Evolutionary conservation across 2,329 filamentous ascomycete genomes (phyloP).

Genomic region (Beauveria caledonica): DNA sequence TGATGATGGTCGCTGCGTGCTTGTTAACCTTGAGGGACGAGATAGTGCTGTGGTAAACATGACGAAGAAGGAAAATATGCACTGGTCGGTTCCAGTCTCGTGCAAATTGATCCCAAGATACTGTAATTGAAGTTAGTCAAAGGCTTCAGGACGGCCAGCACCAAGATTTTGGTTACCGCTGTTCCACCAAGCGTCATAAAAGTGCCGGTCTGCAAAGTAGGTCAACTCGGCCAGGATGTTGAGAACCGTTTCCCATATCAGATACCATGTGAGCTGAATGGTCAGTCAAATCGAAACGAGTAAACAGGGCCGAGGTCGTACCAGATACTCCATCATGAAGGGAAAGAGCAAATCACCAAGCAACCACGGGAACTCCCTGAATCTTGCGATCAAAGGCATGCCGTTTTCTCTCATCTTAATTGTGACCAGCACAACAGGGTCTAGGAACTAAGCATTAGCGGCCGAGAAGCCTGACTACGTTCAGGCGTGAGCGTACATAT

Average conservation of each 20-base stretch:
- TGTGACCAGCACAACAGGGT: constrained; percentile 62
- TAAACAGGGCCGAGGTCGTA: constrained; percentile 17
- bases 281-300: not conserved
- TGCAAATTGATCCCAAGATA: constrained; percentile 68
- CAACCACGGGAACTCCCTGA: constrained; percentile 64
- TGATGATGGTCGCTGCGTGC: constrained; percentile 64
- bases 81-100: constrained; percentile 73
- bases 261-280: constrained; percentile 58
- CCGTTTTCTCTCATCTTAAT: constrained; percentile 59
- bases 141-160: not conserved
- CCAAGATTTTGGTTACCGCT: constrained; percentile 28
- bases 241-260: constrained; percentile 70
- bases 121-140: constrained; percentile 19
- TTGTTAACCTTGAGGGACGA: constrained; percentile 63
- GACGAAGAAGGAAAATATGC: constrained; percentile 67
- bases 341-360: constrained; percentile 70
- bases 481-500: constrained; percentile 41
- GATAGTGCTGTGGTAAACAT: constrained; percentile 73
- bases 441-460: constrained; percentile 18
- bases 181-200: constrained; percentile 61
- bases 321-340: constrained; percentile 68
- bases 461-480: not conserved
- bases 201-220: constrained; percentile 67
- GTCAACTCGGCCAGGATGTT: constrained; percentile 73
- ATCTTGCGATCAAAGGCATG: constrained; percentile 50